phyloP scores from a whole-genome alignment of 768 basidiomycete genomes.

The Termitomyces eurrhizus region DNA sequence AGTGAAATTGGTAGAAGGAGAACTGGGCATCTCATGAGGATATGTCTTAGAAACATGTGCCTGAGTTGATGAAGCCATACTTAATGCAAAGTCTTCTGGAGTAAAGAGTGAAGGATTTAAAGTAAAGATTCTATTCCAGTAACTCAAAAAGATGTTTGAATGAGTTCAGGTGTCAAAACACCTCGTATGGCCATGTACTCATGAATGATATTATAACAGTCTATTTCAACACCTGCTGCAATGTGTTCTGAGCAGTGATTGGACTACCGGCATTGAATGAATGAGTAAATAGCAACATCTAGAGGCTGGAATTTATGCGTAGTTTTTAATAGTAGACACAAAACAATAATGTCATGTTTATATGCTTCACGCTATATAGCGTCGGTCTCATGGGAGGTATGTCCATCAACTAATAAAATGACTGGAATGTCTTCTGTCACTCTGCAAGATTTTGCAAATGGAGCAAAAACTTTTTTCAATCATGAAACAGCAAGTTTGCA shows the following conservation, averaged over 20 bases:
- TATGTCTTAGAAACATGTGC: not conserved
- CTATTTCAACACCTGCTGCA: not conserved
- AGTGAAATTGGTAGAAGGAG: too few relatives aligned
- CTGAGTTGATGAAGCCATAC: not conserved
- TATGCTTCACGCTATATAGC: too few relatives aligned
- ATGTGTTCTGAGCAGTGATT: not conserved
- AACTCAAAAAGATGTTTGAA: too few relatives aligned
- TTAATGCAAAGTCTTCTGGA: not conserved
- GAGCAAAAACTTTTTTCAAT: not conserved
- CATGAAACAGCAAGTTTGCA: too few relatives aligned
- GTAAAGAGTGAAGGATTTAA: too few relatives aligned
- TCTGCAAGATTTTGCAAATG: not conserved
- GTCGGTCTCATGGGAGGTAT: not conserved
- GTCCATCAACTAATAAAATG: not conserved
- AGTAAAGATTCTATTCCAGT: too few relatives aligned
- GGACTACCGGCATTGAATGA: too few relatives aligned
- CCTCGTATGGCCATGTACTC: too few relatives aligned
- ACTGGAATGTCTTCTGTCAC: not conserved
- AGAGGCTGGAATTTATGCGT: not conserved
- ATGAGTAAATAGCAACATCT: not conserved
- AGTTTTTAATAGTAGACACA: not conserved
- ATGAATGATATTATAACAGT: too few relatives aligned
- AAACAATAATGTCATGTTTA: not conserved
- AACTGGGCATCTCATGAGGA: not conserved
- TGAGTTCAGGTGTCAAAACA: too few relatives aligned